These are phyloP conservation scores for Closterium sp. DNA, from an alignment of 139 green algal genomes.

Conservation along the genomic window DNA sequence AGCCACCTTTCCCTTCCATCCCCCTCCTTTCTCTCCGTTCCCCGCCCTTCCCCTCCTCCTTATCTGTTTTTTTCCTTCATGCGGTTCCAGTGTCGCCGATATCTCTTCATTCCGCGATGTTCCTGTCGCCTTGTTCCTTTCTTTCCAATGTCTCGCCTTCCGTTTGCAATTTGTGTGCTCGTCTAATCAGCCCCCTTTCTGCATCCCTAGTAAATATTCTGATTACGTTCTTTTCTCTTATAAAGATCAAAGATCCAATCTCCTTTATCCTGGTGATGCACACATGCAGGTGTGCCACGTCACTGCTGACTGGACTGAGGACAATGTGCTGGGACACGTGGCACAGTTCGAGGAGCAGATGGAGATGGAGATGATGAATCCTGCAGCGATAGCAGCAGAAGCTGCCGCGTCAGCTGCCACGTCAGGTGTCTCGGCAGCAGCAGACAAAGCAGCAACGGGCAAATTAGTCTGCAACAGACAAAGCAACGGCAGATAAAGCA, in stretches of 20 bases:
- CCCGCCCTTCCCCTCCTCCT: too few relatives aligned
- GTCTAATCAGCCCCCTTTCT: too few relatives aligned
- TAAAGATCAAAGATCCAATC: too few relatives aligned
- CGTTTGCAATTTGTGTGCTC: neutral
- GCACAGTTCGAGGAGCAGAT: neutral
- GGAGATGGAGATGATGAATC: neutral
- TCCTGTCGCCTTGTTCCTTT: neutral
- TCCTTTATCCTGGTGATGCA: neutral
- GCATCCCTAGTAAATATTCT: too few relatives aligned
- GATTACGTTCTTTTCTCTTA: too few relatives aligned
- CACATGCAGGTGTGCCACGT: neutral
- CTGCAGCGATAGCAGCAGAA: neutral
- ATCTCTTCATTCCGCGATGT: neutral
- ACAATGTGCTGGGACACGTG: neutral
- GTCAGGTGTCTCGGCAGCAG: neutral
- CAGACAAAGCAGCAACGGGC: neutral
- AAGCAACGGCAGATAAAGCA: neutral
- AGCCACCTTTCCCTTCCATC: neutral
- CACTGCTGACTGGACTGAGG: neutral
- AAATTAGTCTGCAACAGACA: neutral
- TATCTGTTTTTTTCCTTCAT: too few relatives aligned
- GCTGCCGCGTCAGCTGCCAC: neutral
- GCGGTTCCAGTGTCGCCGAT: too few relatives aligned
- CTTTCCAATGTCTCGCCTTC: too few relatives aligned
- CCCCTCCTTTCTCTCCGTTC: too few relatives aligned